These are phyloP conservation scores for Suillus sp. DNA, from an alignment of 768 basidiomycete species.

Conservation along the genomic window DNA sequence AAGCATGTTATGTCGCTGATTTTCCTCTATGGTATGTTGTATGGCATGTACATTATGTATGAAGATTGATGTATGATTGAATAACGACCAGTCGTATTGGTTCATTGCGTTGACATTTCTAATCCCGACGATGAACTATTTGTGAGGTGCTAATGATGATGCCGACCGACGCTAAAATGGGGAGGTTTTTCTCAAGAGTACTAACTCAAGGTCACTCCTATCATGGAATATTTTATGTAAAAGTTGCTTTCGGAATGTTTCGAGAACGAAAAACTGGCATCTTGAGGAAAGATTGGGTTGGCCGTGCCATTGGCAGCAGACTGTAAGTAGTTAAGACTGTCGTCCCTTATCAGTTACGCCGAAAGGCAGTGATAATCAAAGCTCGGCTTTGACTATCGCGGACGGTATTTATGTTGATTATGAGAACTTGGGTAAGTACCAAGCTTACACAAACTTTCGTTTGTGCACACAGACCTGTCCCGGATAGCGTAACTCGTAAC, in stretches of 20 bases:
- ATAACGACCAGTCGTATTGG: constrained; percentile 8
- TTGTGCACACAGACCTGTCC: background rate
- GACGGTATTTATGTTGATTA: no score
- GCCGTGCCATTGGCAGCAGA: no score
- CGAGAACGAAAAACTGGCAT: no score
- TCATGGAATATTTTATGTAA: background rate
- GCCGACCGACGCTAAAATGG: background rate
- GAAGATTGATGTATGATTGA: constrained; percentile 7
- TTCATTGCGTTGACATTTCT: background rate
- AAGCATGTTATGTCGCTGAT: background rate
- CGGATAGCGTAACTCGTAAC: background rate
- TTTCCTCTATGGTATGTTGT: background rate
- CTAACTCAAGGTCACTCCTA: background rate
- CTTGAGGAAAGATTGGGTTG: no score
- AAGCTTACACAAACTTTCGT: no score
- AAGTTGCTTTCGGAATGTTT: background rate
- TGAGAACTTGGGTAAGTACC: no score
- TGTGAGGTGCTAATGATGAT: background rate
- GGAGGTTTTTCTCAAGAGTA: background rate
- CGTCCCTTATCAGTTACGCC: no score
- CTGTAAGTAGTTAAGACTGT: no score
- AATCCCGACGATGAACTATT: background rate
- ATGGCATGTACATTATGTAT: constrained; percentile 10
- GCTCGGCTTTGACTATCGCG: no score
- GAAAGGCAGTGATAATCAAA: no score